phyloP scores from a whole-genome alignment of 805 yeast species.

The Saturnispora galanensis region DNA sequence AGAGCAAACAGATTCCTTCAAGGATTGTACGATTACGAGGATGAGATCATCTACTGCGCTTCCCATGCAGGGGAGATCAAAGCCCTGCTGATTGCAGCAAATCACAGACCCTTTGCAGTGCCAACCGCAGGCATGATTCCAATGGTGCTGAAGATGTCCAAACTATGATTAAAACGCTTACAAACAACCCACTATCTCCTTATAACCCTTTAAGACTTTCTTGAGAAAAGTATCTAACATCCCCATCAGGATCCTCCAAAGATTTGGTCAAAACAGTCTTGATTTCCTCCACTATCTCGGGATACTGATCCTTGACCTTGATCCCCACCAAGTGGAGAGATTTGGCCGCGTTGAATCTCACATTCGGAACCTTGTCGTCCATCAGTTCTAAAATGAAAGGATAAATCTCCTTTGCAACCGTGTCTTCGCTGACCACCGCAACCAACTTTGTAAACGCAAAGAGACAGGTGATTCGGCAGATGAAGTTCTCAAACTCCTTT shows the following conservation, averaged over 20 bases:
- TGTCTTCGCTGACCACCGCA: constrained; percentile 53
- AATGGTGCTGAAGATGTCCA: constrained; percentile 39
- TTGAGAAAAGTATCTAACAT: constrained; percentile 78
- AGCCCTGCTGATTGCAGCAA: constrained; percentile 38
- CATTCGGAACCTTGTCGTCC: constrained; percentile 84
- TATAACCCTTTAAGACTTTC: constrained; percentile 30
- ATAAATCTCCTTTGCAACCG: constrained; percentile 54
- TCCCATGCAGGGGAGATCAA: constrained; percentile 56
- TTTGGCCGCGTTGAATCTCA: constrained; percentile 90
- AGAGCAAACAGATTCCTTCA: constrained; percentile 40
- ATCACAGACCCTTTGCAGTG: constrained; percentile 48
- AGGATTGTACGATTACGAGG: constrained; percentile 27
- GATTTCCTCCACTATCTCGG: constrained; percentile 41
- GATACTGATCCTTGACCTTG: constrained; percentile 30
- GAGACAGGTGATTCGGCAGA: constrained; percentile 84
- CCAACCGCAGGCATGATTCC: constrained; percentile 63
- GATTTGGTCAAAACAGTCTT: constrained; percentile 58
- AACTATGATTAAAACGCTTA: constrained; percentile 8
- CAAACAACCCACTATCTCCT: background rate
- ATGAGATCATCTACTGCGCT: constrained; percentile 35
- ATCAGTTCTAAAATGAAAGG: constrained; percentile 71
- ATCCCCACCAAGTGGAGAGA: constrained; percentile 56
- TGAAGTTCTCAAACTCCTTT: constrained; percentile 51
- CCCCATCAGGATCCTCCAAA: constrained; percentile 67
- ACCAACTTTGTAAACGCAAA: constrained; percentile 78